Conservation (phyloP, 768 basidiomycete genomes). For the Lactifluus volemus region DNA sequence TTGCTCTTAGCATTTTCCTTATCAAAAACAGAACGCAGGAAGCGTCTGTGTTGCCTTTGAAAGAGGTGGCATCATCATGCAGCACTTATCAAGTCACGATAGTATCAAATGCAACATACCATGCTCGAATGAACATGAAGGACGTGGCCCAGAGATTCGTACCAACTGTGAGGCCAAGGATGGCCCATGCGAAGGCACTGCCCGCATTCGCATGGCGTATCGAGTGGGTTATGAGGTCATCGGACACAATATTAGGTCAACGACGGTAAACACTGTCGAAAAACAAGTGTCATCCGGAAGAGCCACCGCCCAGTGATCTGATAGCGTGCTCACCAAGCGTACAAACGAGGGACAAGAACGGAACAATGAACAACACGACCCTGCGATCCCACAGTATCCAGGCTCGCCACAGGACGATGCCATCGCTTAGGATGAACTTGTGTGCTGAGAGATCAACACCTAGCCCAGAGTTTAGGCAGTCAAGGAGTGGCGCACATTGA, state of each 20-base stretch:
- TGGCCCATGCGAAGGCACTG: background rate
- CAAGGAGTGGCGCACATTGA: background rate
- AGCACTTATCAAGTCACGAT: background rate
- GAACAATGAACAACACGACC: background rate
- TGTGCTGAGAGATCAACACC: background rate
- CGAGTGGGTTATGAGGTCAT: background rate
- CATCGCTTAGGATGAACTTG: conserved; percentile 4
- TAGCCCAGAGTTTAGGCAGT: background rate
- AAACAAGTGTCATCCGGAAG: background rate
- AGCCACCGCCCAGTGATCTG: background rate
- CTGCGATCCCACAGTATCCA: conserved; percentile 7
- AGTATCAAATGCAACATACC: background rate
- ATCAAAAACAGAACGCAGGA: background rate
- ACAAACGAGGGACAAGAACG: background rate
- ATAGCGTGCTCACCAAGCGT: background rate
- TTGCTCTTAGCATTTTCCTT: background rate
- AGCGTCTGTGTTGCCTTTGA: conserved; percentile 1
- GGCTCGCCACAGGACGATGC: conserved; percentile 10
- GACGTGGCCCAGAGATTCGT: conserved; percentile 12
- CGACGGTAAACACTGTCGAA: background rate
- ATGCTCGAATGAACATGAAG: conserved; percentile 5
- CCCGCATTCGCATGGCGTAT: background rate
- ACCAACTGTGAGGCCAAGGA: background rate
- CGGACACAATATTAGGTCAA: background rate
- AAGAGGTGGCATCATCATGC: background rate